These are phyloP conservation scores for Dendryphion nanum DNA, from an alignment of 2,329 filamentous ascomycete genomes.

Conservation along the genomic window DNA sequence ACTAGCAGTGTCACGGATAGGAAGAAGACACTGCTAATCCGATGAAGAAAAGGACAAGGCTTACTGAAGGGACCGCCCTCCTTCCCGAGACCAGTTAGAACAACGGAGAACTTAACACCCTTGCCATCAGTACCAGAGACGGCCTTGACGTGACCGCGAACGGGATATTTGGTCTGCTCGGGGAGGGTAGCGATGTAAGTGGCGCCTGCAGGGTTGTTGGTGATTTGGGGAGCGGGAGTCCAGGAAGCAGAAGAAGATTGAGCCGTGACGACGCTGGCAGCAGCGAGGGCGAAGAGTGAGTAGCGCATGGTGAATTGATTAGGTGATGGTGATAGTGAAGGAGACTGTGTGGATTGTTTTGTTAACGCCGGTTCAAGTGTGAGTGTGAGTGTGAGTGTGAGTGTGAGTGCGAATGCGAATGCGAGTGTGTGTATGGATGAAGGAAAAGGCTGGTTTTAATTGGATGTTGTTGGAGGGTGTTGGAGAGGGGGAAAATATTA, in stretches of 20 bases:
- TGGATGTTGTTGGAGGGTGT: too few species aligned
- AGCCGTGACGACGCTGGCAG: conserved; percentile 27
- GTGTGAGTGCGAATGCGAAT: too few species aligned
- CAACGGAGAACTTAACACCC: conserved; percentile 42
- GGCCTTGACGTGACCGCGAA: conserved; percentile 37
- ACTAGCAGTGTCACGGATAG: too few species aligned
- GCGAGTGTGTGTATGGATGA: too few species aligned
- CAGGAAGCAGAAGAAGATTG: conserved; percentile 22
- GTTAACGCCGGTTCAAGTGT: too few species aligned
- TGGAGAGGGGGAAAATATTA: too few species aligned
- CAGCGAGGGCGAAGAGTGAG: conserved; percentile 27
- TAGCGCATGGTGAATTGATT: conserved; percentile 29
- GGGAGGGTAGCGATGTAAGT: conserved; percentile 41
- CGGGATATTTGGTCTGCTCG: conserved; percentile 26
- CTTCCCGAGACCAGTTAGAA: conserved; percentile 41
- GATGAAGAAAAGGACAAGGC: conserved; percentile 7
- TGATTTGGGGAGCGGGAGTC: conserved; percentile 33
- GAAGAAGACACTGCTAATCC: not conserved
- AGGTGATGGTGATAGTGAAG: conserved; percentile 4
- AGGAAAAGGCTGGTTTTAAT: too few species aligned
- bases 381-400: too few species aligned
- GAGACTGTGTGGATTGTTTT: too few species aligned
- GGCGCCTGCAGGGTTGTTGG: conserved; percentile 40
- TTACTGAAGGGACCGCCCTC: conserved; percentile 46
- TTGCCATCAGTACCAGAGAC: conserved; percentile 33